These are phyloP conservation scores for Megacollybia marginata DNA, from an alignment of 768 basidiomycete genomes.

Conservation along the genomic window DNA sequence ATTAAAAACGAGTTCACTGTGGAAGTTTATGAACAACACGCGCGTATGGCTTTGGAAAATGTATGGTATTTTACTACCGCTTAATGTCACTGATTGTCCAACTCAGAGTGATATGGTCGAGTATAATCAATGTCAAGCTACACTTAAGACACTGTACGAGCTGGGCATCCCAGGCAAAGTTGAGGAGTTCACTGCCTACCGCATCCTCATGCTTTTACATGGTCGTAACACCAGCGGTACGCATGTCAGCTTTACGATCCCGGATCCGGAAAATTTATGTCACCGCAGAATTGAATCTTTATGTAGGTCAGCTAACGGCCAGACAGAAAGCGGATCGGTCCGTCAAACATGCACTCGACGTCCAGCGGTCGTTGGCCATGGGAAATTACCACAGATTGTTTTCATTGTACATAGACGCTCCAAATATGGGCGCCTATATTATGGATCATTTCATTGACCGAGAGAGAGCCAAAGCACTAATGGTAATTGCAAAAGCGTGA, in stretches of 20 bases:
- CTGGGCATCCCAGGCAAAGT: conserved; percentile 88
- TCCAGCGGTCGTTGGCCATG: conserved; percentile 83
- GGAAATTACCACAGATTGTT: conserved; percentile 95
- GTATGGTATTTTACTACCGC: conserved; percentile 35
- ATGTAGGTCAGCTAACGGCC: conserved; percentile 95
- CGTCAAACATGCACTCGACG: conserved; percentile 83
- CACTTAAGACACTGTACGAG: conserved; percentile 85
- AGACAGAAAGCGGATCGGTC: conserved; percentile 76
- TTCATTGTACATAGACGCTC: conserved; percentile 72
- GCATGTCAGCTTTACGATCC: not conserved
- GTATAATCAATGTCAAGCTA: conserved; percentile 96
- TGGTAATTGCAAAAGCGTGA: conserved; percentile 91
- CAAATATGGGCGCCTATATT: conserved; percentile 97
- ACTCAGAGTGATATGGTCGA: conserved; percentile 92
- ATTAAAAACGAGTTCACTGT: conserved; percentile 99
- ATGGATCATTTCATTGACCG: conserved; percentile 98
- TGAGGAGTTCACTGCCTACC: conserved; percentile 96
- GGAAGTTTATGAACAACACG: conserved; percentile 96
- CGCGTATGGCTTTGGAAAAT: conserved; percentile 90
- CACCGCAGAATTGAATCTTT: conserved; percentile 84
- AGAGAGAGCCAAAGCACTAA: conserved; percentile 79
- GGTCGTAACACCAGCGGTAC: conserved; percentile 92
- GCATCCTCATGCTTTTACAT: conserved; percentile 92
- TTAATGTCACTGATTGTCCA: conserved; percentile 8
- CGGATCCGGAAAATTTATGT: conserved; percentile 2